Base-by-base conservation (phyloP, 371 early-diverging fungal genomes). In the Sporodiniella umbellata region DNA sequence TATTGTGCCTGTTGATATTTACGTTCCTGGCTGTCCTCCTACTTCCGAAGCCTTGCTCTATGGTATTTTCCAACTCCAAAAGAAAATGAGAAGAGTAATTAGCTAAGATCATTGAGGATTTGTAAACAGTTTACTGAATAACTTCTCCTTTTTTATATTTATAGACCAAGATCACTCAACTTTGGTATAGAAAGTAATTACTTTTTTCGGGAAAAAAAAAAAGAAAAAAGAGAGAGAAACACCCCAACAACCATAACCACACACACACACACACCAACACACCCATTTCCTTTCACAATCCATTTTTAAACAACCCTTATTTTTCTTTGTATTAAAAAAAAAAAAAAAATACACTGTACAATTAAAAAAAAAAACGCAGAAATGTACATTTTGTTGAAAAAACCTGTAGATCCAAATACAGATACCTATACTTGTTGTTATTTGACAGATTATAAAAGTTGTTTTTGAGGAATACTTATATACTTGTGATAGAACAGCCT, bases 21-120 rank as follows among this genome's bases (percentile, higher is more conserved):
- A 98, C 60, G 97, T 98, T 24, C 97, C 97, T 35, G 98, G 98
- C 15, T 98, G 98, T 72, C 98, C 98, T 58, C 98, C 98, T 45
- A 96, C 96, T 15, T 93, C 97, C 38, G 96, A 96, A 66, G 98
- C 96, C 12, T 75, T 96, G 54, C 66, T 97, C 67, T 98, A 95
- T 68, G 98, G 97, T 64, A 92, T 97, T 53, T 79, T 98, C 68
- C 96, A 96, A 80, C 80, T 98, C 39, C 97, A 96, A 62, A 95
- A 95, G 84, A 98, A 98, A 87, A 95, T 98, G 80, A 80, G 90
- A 68, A 74, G 78, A 67, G 79, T 79, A 68, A 69, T n/a, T n/a
- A n/a, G n/a, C n/a, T n/a, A n/a, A n/a, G n/a, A 71, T 64, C 35
- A 19, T 8, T n/a, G 18, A 23, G 31, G 37, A 40, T 28, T 11